Evolutionary conservation across 352 stramenopile genomes (phyloP).

Genomic region (Aphanomyces invadans): DNA sequence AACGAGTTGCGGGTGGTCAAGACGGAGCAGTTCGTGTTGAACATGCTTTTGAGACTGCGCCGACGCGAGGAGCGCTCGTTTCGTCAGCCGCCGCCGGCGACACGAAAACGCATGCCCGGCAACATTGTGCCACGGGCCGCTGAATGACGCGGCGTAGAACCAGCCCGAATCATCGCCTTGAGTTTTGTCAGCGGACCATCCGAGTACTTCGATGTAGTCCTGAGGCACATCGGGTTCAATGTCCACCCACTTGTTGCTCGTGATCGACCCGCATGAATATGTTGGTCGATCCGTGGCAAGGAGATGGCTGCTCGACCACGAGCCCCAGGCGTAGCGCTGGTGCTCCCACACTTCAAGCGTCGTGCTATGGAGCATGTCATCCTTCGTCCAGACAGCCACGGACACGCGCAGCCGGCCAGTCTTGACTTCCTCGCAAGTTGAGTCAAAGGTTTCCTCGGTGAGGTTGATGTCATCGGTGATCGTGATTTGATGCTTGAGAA

Average conservation of each 20-base stretch:
- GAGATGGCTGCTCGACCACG: conserved; percentile 58
- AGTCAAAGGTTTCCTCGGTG: neutral
- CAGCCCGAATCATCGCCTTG: conserved; percentile 77
- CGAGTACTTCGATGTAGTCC: conserved; percentile 45
- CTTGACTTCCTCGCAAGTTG: neutral
- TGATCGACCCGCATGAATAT: conserved; percentile 31
- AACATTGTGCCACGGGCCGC: conserved; percentile 63
- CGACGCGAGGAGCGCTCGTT: neutral
- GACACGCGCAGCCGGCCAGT: conserved; percentile 5
- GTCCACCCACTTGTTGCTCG: conserved; percentile 58
- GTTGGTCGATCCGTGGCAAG: conserved; percentile 49
- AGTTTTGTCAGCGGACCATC: conserved; percentile 66
- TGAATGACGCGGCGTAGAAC: conserved; percentile 75
- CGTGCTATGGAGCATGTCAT: conserved; percentile 35
- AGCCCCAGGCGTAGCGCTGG: conserved; percentile 68
- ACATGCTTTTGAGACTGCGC: conserved; percentile 11
- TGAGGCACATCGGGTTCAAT: conserved; percentile 52
- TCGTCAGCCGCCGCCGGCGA: conserved; percentile 7
- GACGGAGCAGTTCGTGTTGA: neutral
- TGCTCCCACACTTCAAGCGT: conserved; percentile 80
- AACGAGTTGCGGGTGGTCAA: neutral
- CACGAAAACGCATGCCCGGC: neutral
- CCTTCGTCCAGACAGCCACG: conserved; percentile 3
- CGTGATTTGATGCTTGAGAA: conserved; percentile 9
- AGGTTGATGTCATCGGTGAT: neutral